phyloP scores from a whole-genome alignment of 805 yeast genomes.

The Kodamaea laetipori region DNA sequence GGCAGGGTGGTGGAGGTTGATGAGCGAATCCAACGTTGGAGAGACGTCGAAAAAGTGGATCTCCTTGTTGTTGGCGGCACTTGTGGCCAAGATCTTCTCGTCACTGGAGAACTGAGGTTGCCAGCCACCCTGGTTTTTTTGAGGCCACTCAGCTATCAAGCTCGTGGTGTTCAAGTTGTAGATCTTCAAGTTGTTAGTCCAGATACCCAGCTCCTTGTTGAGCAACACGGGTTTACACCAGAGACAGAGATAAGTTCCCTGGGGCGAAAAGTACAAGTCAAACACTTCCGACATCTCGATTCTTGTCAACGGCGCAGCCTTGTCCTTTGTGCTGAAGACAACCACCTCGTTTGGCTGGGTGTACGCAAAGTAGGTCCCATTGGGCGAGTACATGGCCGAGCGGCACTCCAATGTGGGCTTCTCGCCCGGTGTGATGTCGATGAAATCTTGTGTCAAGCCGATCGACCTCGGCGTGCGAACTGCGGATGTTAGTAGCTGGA shows the following conservation, averaged over 20 bases:
- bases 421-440: constrained; percentile 37
- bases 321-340: constrained; percentile 57
- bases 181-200: constrained; percentile 76
- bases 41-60: constrained; percentile 66
- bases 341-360: constrained; percentile 64
- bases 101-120: constrained; percentile 85
- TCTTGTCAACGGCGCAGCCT: constrained; percentile 43
- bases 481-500: constrained; percentile 14
- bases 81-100: constrained; percentile 69
- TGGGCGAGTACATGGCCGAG: constrained; percentile 63
- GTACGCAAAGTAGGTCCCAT: constrained; percentile 71
- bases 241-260: constrained; percentile 76
- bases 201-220: constrained; percentile 69
- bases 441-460: constrained; percentile 33
- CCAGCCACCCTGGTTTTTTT: constrained; percentile 89
- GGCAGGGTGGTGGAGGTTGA: constrained; percentile 51
- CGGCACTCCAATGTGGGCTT: constrained; percentile 54
- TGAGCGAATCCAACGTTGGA: constrained; percentile 25
- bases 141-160: constrained; percentile 63
- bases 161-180: constrained; percentile 57
- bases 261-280: constrained; percentile 87
- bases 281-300: constrained; percentile 67
- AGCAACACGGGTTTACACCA: constrained; percentile 84
- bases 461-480: constrained; percentile 33
- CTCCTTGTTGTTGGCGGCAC: constrained; percentile 54